These are phyloP conservation scores for Globisporangium nodosum DNA, from an alignment of 352 stramenopile genomes.

Conservation along the genomic window DNA sequence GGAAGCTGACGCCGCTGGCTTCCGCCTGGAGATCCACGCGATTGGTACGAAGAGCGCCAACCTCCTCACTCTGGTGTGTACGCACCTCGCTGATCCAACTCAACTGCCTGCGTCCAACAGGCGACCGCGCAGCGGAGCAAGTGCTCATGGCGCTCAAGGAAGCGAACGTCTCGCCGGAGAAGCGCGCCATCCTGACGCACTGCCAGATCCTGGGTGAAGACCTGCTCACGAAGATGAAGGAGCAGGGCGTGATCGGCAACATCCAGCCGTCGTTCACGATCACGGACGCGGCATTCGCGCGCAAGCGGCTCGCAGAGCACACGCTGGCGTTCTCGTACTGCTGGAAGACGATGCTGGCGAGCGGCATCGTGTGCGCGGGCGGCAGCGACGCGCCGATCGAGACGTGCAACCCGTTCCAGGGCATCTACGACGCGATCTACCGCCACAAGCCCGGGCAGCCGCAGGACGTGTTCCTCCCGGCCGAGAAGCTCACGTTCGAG, in stretches of 20 bases:
- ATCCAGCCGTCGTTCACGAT: conserved; percentile 88
- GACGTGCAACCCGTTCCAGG: conserved; percentile 82
- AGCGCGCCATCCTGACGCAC: conserved; percentile 86
- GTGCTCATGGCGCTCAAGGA: conserved; percentile 61
- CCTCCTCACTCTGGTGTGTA: too few species aligned
- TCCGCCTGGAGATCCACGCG: conserved; percentile 85
- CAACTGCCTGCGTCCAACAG: conserved; percentile 15
- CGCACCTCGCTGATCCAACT: not conserved
- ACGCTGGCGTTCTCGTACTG: conserved; percentile 72
- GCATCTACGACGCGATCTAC: conserved; percentile 86
- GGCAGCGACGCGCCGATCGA: conserved; percentile 85
- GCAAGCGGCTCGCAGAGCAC: conserved; percentile 59
- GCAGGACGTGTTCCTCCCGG: conserved; percentile 48
- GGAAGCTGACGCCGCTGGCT: conserved; percentile 45
- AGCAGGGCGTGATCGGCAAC: conserved; percentile 78
- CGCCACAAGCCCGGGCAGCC: conserved; percentile 44
- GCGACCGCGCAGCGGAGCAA: conserved; percentile 64
- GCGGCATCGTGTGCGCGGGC: conserved; percentile 70
- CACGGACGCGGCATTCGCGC: conserved; percentile 77
- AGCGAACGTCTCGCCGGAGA: conserved; percentile 36
- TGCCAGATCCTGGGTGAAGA: conserved; percentile 83
- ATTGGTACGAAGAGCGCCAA: conserved; percentile 48
- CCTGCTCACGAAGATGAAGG: conserved; percentile 61
- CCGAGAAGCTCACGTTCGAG: conserved; percentile 64
- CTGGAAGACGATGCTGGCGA: conserved; percentile 80